Conservation (phyloP, 805 yeast species). For the Priceomyces carsonii region DNA sequence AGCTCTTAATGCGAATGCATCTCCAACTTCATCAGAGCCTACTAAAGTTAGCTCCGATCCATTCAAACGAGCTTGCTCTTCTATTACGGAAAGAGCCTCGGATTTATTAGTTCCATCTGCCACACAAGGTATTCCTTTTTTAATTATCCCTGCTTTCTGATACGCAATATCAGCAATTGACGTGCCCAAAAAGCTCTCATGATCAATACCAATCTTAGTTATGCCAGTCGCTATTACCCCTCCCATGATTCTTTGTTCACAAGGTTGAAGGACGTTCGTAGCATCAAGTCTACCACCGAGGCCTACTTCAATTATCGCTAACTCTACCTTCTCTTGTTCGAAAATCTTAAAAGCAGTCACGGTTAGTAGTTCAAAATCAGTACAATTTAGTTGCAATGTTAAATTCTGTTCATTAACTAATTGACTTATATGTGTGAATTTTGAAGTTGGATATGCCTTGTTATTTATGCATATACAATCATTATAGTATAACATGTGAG, state of each 20-base stretch:
- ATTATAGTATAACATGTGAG: conserved; percentile 71
- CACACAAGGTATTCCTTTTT: conserved; percentile 58
- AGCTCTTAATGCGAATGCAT: not conserved
- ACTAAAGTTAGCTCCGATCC: conserved; percentile 24
- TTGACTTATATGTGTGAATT: conserved; percentile 48
- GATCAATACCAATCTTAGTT: conserved; percentile 86
- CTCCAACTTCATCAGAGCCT: not conserved
- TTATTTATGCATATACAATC: conserved; percentile 77
- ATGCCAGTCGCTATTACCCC: conserved; percentile 69
- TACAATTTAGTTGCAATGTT: conserved; percentile 55
- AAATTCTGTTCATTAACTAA: conserved; percentile 44
- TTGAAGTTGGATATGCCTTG: conserved; percentile 45
- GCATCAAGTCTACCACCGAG: conserved; percentile 90
- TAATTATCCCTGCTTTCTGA: conserved; percentile 88
- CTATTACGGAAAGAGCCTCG: conserved; percentile 51
- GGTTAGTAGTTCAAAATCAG: conserved; percentile 86
- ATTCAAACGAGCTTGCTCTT: conserved; percentile 30
- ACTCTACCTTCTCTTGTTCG: conserved; percentile 53
- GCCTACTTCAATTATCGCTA: conserved; percentile 92
- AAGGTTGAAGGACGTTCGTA: conserved; percentile 65
- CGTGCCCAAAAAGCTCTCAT: conserved; percentile 72
- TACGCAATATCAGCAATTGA: conserved; percentile 64
- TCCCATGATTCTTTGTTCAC: conserved; percentile 9
- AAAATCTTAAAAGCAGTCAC: conserved; percentile 84
- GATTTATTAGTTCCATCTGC: conserved; percentile 67